Base-by-base conservation (phyloP, 371 early-diverging fungal species). In the Mucor mucedo region DNA sequence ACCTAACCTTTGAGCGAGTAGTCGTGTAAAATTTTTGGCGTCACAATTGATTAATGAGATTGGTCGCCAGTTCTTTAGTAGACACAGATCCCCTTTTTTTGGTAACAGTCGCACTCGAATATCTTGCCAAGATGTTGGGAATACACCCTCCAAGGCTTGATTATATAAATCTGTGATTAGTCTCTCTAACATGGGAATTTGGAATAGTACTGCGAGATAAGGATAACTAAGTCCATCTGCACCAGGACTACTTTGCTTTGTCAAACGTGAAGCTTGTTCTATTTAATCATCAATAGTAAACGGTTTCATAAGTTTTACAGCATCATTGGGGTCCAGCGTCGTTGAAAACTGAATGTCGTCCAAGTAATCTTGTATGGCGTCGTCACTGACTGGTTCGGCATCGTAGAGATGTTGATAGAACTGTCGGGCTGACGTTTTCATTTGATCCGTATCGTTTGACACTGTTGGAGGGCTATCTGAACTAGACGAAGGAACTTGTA, bases 11-110 rank as follows among this genome's bases (percentile, higher is more conserved):
- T 47, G 32, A 4, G 62, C 59, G 8, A 76, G 50, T 8, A 73
- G 10, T 4, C 68, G 60, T 0, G 71, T 70, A 44, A 72, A 72
- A 0, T 70, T 9, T 16, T 72, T 72, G 27, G 65, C 67, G 27
- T 76, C 72, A 8, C 54, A 50, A 50, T 65, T 65, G 27, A 65
- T 65, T 1, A 69, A 55, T 2, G 65, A 62, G 0, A 77, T 69
- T 10, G 73, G 77, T 1, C 73, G n/a, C 68, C 72, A 70, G 58
- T 68, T 75, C 5, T 50, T 57, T 5, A 75, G 30, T 3, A 21
- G 27, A 40, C 28, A 52, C 5, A 55, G 35, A 13, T 35, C 45
- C 1, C 55, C 62, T 27, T 62, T 55, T 42, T 62, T 62, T 16
- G n/a, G 66, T n/a, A 44, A 62, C 21, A 65, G 62, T 7, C 41